phyloP scores from a whole-genome alignment of 305 asterid genomes.

The Solanum hybrid region DNA sequence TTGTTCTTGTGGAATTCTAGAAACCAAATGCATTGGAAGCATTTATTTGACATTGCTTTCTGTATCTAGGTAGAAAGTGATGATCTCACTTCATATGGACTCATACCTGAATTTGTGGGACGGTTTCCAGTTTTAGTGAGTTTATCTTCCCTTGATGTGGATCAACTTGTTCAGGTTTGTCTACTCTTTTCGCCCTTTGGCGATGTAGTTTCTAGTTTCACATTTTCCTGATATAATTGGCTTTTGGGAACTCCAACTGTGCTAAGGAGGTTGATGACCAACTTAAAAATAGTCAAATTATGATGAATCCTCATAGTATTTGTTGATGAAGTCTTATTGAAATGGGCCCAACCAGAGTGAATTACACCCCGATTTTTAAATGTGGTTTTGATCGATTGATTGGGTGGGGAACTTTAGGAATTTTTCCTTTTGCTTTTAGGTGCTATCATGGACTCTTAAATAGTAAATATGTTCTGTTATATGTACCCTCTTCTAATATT shows the following conservation, averaged over 20 bases:
- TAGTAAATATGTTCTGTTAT: not conserved
- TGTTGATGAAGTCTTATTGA: not conserved
- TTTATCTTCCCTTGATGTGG: conserved; percentile 61
- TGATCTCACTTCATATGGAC: conserved; percentile 76
- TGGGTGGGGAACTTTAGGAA: not conserved
- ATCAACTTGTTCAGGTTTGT: conserved; percentile 67
- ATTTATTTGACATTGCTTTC: conserved; percentile 16
- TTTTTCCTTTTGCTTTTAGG: not conserved
- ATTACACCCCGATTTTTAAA: not conserved
- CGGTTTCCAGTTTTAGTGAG: conserved; percentile 69
- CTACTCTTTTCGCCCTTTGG: conserved; percentile 9
- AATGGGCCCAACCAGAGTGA: not conserved
- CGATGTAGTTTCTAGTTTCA: not conserved
- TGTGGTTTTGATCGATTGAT: not conserved
- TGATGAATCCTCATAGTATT: not conserved
- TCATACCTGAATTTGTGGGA: conserved; percentile 82
- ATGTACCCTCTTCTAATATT: not conserved
- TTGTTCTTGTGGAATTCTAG: not conserved
- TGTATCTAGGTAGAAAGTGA: conserved; percentile 59
- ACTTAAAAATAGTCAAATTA: not conserved
- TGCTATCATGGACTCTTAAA: not conserved
- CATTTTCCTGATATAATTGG: not conserved
- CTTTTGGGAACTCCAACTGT: not conserved
- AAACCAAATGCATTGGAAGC: not conserved
- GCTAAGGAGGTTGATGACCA: not conserved